A percentile compares a stretch with the other conserved stretches of the same genome.
These are phyloP conservation scores for Cercospora citrullina DNA, from an alignment of 2,329 filamentous ascomycete species.

Conservation along the genomic window DNA sequence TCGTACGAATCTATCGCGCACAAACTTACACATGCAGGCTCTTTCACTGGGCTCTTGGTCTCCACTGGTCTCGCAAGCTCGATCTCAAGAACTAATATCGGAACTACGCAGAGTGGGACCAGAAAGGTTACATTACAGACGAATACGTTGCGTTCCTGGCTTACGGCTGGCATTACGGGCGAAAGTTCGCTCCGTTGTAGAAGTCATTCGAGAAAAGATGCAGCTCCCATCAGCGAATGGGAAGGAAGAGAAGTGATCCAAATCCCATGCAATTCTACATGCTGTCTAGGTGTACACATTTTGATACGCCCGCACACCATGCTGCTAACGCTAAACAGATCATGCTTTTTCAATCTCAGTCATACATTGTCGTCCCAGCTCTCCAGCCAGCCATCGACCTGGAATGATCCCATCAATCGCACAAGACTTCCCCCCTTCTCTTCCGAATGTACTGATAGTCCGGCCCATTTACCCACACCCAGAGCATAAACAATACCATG, in stretches of 20 bases:
- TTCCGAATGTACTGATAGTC: slow-evolving; percentile 9
- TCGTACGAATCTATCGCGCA: neutral
- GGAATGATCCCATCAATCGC: neutral
- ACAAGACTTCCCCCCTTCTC: slow-evolving; percentile 4
- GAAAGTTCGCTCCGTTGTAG: slow-evolving; percentile 15
- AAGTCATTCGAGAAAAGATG: neutral
- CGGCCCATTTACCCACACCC: slow-evolving; percentile 7
- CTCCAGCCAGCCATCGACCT: neutral
- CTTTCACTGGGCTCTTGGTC: slow-evolving; percentile 61
- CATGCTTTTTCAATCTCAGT: neutral
- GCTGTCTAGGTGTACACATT: neutral
- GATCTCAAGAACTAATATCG: slow-evolving; percentile 32
- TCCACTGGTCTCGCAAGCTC: slow-evolving; percentile 47
- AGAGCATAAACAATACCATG: neutral
- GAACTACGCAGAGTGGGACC: slow-evolving; percentile 32
- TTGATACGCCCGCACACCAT: neutral
- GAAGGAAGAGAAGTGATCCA: neutral
- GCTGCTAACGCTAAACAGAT: neutral
- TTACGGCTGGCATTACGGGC: slow-evolving; percentile 35
- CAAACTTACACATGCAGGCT: slow-evolving; percentile 45
- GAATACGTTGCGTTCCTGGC: slow-evolving; percentile 38
- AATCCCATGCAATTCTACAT: neutral
- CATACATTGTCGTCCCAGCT: neutral
- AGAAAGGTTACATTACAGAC: slow-evolving; percentile 36
- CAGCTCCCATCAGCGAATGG: neutral